Base-by-base conservation (phyloP, 2,329 filamentous ascomycete species). In the Tricladium varicosporioides region DNA sequence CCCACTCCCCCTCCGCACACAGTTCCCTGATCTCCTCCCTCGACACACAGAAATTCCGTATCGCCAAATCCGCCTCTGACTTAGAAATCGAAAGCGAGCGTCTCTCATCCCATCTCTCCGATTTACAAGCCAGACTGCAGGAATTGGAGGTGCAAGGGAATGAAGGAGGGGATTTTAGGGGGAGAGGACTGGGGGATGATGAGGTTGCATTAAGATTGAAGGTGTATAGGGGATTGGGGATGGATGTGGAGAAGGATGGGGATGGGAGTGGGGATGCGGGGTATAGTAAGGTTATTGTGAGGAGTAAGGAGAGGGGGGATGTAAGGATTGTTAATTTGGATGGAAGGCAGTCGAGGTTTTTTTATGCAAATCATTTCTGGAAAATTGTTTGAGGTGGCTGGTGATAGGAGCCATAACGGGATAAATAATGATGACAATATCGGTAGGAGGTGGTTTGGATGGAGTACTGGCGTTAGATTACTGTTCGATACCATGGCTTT, bases 331-430 rank as follows among this genome's bases (percentile, higher is more conserved):
- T 99, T 59, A 96, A 96, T 69, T 86, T 99, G 72, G 92, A 97
- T 67, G 86, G 89, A 67, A 96, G 94, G 76, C 92, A 96, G 72
- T 93, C 90, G 57, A 82, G 87, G 60, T 93, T 89, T 72, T 97
- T 95, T 70, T 96, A 97, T 69, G 91, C 92, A 18, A 95, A 96
- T 68, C 96, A 96, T 72, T 95, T 97, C 70, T 99, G 94, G 94
- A 82, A 91, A 68, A 93, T 86, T 31, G 79, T 97, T 72, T 95
- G 77, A 72, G 72, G 70, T 33, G 22, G 22, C 3, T 4, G 22
- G 45, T 14, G 46, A 46, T 22, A 32, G 31, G 32, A 46, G 27
- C 8, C 31, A 40, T 15, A 19, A 49, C 8, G 46, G 18, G 46
- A 42, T 43, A 46, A 40, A 49, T 45, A n/a, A 46, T 57, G 36